Evolutionary conservation across 2,329 filamentous ascomycete species (phyloP).

Genomic region (Septoria petroselini): DNA sequence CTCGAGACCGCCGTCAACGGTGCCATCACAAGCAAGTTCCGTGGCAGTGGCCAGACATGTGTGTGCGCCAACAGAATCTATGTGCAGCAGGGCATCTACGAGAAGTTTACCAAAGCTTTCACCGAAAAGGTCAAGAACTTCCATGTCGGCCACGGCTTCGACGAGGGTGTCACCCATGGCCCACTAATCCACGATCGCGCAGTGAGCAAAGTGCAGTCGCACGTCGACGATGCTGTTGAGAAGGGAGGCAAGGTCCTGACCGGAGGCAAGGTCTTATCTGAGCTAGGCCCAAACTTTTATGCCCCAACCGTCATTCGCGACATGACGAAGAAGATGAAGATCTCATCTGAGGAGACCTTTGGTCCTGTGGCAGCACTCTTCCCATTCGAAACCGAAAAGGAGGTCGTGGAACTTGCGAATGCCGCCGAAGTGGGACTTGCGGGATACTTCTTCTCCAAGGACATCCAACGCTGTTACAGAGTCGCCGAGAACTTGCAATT

Average conservation of each 20-base stretch:
- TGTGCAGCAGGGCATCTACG: constrained; percentile 66
- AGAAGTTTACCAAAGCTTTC: constrained; percentile 35
- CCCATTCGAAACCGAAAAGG: constrained; percentile 31
- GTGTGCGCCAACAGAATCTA: constrained; percentile 65
- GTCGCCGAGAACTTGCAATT: constrained; percentile 43
- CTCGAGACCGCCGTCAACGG: constrained; percentile 27
- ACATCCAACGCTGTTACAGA: constrained; percentile 38
- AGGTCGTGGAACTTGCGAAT: constrained; percentile 21
- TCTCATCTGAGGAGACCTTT: constrained; percentile 31
- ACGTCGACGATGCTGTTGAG: constrained; percentile 70
- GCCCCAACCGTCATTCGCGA: constrained; percentile 29
- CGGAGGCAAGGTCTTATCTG: constrained; percentile 31
- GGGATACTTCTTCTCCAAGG: constrained; percentile 39
- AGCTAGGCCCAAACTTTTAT: constrained; percentile 38
- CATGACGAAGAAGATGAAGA: constrained; percentile 26
- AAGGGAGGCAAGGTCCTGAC: constrained; percentile 45
- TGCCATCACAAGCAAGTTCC: constrained; percentile 29
- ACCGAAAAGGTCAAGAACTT: constrained; percentile 59
- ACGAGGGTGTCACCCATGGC: constrained; percentile 66
- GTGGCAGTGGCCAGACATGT: constrained; percentile 30
- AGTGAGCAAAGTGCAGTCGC: constrained; percentile 69
- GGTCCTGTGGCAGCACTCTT: constrained; percentile 29
- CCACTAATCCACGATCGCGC: constrained; percentile 83
- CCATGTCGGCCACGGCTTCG: constrained; percentile 70
- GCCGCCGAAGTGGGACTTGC: constrained; percentile 30